Percentiles rank a stretch among this genome's conserved stretches.
phyloP scores from a whole-genome alignment of 2,329 filamentous ascomycete species.

The Ceratocystiopsis minuta region DNA sequence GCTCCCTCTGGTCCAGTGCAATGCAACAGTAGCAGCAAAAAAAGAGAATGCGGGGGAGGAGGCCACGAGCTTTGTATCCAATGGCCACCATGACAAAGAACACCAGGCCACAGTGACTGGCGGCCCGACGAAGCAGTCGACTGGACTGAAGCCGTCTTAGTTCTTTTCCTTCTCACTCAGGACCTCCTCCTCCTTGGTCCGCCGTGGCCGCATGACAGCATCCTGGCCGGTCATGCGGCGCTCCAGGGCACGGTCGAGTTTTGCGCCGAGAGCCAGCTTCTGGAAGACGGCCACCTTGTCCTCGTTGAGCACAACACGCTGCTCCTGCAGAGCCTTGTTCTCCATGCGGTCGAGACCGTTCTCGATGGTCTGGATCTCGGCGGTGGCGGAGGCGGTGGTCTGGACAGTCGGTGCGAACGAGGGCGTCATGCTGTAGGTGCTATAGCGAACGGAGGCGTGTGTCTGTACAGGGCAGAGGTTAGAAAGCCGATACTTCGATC shows the following conservation, averaged over 20 bases:
- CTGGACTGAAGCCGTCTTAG: no score
- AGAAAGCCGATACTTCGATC: no score
- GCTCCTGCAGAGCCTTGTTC: slow-evolving; percentile 66
- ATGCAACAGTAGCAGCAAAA: neutral
- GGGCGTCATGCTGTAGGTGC: slow-evolving; percentile 41
- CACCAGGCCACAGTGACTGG: no score
- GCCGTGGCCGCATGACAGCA: slow-evolving; percentile 53
- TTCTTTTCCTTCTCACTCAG: slow-evolving; percentile 20
- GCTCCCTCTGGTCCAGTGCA: neutral
- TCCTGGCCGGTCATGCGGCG: slow-evolving; percentile 79
- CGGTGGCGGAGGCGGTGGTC: slow-evolving; percentile 34
- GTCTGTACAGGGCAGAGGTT: slow-evolving; percentile 16
- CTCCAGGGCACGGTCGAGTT: slow-evolving; percentile 73
- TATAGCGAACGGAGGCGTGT: slow-evolving; percentile 37
- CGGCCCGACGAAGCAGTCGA: no score
- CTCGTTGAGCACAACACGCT: slow-evolving; percentile 62
- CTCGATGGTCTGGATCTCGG: slow-evolving; percentile 51
- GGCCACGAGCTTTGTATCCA: no score
- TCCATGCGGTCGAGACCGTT: slow-evolving; percentile 72
- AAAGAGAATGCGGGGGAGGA: neutral
- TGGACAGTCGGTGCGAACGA: slow-evolving; percentile 40
- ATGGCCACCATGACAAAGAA: no score
- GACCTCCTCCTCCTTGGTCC: slow-evolving; percentile 10
- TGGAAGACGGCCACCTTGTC: slow-evolving; percentile 68
- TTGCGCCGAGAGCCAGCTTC: slow-evolving; percentile 77